Evolutionary conservation across 305 asterid genomes (phyloP), one percentile per base, ranked within the genome.

Genomic region (Fraxinus dipetala): DNA sequence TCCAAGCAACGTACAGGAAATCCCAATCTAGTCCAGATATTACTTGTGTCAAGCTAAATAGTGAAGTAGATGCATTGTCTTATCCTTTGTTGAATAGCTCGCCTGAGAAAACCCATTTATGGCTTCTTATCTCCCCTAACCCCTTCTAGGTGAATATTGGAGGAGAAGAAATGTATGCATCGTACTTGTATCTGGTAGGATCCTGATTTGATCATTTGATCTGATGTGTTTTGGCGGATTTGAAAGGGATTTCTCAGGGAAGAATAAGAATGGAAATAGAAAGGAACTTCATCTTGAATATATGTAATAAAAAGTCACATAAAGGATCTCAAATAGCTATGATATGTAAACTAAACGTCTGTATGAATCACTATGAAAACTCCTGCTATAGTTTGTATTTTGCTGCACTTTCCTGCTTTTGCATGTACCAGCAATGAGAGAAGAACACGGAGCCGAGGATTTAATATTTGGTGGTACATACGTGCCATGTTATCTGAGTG

Each of bases 41-140:
- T 24, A 88, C 22, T 89, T 89, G 77, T 87, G 79, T 72, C 69
- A 16, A 54, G 24, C 65, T 54, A 54, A 48, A 14, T n/a, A n/a
- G 26, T 54, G 26, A n/a, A 54, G 65, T n/a, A 54, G 65, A 54
- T 56, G 67, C 26, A 18, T 18, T 18, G 28, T 56, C 67, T n/a
- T 6, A 56, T 56, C 67, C 63, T 5, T 51, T 6, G 22, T 16
- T 56, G 67, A 56, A 56, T 54, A 56, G 67, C 67, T 54, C n/a
- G 26, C 10, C 24, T n/a, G 65, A n/a, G 65, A 54, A 6, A 54
- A n/a, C 26, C 9, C 26, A 54, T 54, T n/a, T 51, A 51, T 51
- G 63, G 63, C 24, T 5, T 48, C 59, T 14, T 51, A n/a, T 16
- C 24, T 5, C 63, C 24, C 9, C 65, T n/a, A 54, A n/a, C 65